phyloP scores from a whole-genome alignment of 2,329 filamentous ascomycete species.

The Talaromyces marneffei region DNA sequence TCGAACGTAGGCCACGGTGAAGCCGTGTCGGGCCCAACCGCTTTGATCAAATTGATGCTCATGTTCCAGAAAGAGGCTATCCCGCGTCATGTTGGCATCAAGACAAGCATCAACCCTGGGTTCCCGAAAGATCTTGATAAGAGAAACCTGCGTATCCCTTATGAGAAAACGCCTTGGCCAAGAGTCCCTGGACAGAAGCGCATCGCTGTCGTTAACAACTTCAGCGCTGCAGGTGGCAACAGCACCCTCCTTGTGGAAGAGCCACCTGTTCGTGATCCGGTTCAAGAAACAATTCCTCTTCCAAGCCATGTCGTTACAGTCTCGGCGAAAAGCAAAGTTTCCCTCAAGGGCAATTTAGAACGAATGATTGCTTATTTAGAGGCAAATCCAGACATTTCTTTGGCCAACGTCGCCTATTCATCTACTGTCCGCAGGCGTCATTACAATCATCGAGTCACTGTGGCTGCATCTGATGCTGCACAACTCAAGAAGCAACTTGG shows the following conservation, averaged over 20 bases:
- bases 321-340: conserved; percentile 46
- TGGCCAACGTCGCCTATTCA: conserved; percentile 59
- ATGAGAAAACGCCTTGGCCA: conserved; percentile 41
- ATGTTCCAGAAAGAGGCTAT: conserved; percentile 26
- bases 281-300: conserved; percentile 44
- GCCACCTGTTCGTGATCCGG: conserved; percentile 26
- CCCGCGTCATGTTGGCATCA: conserved; percentile 33
- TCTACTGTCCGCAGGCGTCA: conserved; percentile 54
- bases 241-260: conserved; percentile 45
- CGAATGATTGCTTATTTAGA: conserved; percentile 5
- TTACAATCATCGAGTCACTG: conserved; percentile 30
- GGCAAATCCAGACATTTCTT: conserved; percentile 35
- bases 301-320: conserved; percentile 50
- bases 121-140: conserved; percentile 37
- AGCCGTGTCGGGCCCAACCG: conserved; percentile 37
- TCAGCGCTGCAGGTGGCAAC: conserved; percentile 61
- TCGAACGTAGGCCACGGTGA: conserved; percentile 60
- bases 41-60: conserved; percentile 14
- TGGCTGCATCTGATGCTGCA: conserved; percentile 4
- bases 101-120: conserved; percentile 41
- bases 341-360: conserved; percentile 45
- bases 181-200: conserved; percentile 27
- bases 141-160: conserved; percentile 42
- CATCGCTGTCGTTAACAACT: conserved; percentile 57
- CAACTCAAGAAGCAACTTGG: conserved; percentile 18